Percentiles rank a stretch among this genome's conserved stretches.
These are phyloP conservation scores for Nannizzia gypsea DNA, from an alignment of 2,329 filamentous ascomycete genomes.

Conservation along the genomic window DNA sequence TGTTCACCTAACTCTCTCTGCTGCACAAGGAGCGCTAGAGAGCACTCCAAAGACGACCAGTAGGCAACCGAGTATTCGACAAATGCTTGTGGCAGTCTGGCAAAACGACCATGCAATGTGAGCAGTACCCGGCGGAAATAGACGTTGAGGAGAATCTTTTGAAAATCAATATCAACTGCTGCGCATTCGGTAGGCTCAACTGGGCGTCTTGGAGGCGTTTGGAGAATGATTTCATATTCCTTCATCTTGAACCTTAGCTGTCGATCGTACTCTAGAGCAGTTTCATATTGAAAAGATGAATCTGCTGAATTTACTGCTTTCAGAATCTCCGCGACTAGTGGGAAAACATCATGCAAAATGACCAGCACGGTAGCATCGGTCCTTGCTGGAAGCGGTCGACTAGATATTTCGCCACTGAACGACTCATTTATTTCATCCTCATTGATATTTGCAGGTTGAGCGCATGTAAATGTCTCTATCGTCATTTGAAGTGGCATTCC, in stretches of 20 bases:
- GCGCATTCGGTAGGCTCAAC: neutral
- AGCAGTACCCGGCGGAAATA: constrained; percentile 22
- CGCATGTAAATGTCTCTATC: constrained; percentile 27
- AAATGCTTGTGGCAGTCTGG: constrained; percentile 16
- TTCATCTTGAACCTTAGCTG: constrained; percentile 9
- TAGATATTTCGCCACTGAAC: neutral
- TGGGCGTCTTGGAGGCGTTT: neutral
- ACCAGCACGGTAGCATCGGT: constrained; percentile 1
- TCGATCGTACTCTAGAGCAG: constrained; percentile 11
- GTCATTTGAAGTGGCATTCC: constrained; percentile 28
- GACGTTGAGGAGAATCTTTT: neutral
- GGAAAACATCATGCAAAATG: constrained; percentile 7
- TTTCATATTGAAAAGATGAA: constrained; percentile 10
- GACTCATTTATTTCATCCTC: constrained; percentile 28
- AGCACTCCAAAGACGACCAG: constrained; percentile 24
- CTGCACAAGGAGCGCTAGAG: constrained; percentile 21
- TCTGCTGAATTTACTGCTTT: constrained; percentile 14
- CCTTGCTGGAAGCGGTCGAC: neutral
- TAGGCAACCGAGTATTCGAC: constrained; percentile 21
- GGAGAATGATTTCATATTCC: neutral
- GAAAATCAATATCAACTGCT: neutral
- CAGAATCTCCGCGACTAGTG: constrained; percentile 12
- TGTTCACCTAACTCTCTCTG: constrained; percentile 19
- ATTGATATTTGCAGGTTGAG: constrained; percentile 29
- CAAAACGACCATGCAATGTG: constrained; percentile 20